Percentiles rank a stretch among this genome's conserved stretches.
Conservation (phyloP, 2,329 filamentous ascomycete genomes). For the Ceratocystis albifundus region DNA sequence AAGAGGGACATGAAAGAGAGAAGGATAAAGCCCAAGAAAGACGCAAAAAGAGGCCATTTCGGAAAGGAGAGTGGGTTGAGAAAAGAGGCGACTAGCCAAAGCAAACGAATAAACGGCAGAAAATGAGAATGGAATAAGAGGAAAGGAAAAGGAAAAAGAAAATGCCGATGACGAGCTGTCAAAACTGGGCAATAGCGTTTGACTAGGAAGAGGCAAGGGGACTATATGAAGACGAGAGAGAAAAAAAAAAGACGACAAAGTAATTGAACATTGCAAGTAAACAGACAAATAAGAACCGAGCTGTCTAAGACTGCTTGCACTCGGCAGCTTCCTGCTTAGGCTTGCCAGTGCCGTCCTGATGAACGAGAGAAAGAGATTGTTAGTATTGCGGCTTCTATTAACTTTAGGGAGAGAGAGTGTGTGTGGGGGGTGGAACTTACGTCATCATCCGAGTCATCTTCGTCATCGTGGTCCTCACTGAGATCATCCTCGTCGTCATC, state of each 20-base stretch:
- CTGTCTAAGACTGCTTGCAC: conserved; percentile 80
- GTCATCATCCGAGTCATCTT: conserved; percentile 68
- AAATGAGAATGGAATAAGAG: not conserved
- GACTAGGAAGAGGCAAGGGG: not conserved
- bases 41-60: conserved; percentile 7
- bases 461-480: conserved; percentile 74
- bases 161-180: not conserved
- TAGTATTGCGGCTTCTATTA: not conserved
- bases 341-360: conserved; percentile 72
- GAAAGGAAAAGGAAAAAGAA: not conserved
- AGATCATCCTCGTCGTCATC: conserved; percentile 83
- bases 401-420: too few relatives aligned
- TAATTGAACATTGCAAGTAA: conserved; percentile 4
- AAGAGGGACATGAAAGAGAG: not conserved
- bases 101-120: not conserved
- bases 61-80: conserved; percentile 2
- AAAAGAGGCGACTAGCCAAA: conserved; percentile 2
- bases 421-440: conserved; percentile 38
- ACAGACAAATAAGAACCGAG: not conserved
- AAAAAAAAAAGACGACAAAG: conserved; percentile 17
- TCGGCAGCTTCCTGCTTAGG: conserved; percentile 89
- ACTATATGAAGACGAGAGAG: conserved; percentile 9
- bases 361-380: conserved; percentile 4
- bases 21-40: not conserved
- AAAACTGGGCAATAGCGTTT: conserved; percentile 1